Conservation (phyloP, 2,329 filamentous ascomycete genomes). For the Ceratocystis colombiana region DNA sequence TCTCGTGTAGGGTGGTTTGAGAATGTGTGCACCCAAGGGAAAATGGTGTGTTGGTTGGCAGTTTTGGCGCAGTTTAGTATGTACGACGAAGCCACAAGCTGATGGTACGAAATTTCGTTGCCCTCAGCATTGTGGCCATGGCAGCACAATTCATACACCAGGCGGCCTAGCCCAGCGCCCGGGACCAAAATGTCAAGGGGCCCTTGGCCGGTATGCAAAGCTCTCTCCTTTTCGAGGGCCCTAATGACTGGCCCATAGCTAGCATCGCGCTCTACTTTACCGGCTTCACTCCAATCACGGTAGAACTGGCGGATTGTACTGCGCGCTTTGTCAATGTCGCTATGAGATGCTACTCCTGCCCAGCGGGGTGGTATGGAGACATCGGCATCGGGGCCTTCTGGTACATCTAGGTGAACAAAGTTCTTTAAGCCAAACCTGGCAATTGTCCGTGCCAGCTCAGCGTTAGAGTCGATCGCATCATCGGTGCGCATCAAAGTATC, state of each 20-base stretch:
- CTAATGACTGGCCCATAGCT: constrained; percentile 65
- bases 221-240: constrained; percentile 48
- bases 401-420: constrained; percentile 37
- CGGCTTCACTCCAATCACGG: constrained; percentile 83
- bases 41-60: constrained; percentile 58
- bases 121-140: constrained; percentile 69
- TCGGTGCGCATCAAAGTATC: constrained; percentile 71
- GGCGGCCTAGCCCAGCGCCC: constrained; percentile 75
- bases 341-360: constrained; percentile 57
- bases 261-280: constrained; percentile 59
- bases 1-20: constrained; percentile 68
- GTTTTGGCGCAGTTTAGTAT: constrained; percentile 57
- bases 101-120: constrained; percentile 95
- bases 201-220: constrained; percentile 25
- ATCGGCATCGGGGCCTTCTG: constrained; percentile 30
- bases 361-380: constrained; percentile 51
- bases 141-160: constrained; percentile 77
- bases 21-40: constrained; percentile 79
- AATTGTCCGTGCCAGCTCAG: constrained; percentile 70
- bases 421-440: constrained; percentile 56
- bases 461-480: constrained; percentile 79
- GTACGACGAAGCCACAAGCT: constrained; percentile 74
- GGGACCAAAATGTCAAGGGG: constrained; percentile 67
- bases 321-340: constrained; percentile 80
- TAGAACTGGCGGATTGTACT: constrained; percentile 91